These are phyloP conservation scores for Brassica hybrid DNA, from an alignment of 441 rosid species.

Conservation along the genomic window DNA sequence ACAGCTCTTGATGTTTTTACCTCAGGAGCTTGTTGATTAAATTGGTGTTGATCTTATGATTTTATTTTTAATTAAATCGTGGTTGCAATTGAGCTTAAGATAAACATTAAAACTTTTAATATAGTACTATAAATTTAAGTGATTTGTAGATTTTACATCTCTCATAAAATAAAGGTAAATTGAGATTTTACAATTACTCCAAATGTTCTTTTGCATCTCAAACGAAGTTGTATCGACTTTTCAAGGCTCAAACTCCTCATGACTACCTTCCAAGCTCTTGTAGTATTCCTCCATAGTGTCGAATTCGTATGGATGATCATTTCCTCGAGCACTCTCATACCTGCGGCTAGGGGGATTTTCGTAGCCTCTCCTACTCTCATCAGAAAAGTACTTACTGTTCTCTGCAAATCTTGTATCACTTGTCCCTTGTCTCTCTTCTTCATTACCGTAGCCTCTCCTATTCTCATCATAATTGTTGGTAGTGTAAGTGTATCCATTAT, in stretches of 20 bases:
- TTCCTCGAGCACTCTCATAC: constrained; percentile 32
- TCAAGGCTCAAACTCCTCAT: constrained; percentile 37
- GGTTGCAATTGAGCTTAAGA: background rate
- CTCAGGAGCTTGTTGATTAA: too few relatives aligned
- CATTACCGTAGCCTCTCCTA: constrained; percentile 34
- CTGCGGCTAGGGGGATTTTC: constrained; percentile 39
- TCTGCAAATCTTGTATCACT: constrained; percentile 71
- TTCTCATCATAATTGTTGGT: constrained; percentile 26
- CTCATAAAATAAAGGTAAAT: constrained; percentile 24
- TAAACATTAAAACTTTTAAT: constrained; percentile 23
- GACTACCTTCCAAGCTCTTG: constrained; percentile 50
- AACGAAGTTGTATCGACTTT: background rate
- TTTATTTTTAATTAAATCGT: background rate
- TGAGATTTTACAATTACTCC: constrained; percentile 25
- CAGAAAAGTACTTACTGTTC: constrained; percentile 65
- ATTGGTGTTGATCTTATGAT: background rate
- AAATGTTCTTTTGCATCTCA: constrained; percentile 2
- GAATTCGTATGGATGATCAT: constrained; percentile 46
- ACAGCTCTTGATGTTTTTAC: background rate
- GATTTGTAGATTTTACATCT: constrained; percentile 4
- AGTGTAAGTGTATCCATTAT: constrained; percentile 33
- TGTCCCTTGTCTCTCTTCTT: constrained; percentile 60
- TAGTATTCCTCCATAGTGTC: constrained; percentile 65
- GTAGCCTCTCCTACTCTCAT: too few relatives aligned
- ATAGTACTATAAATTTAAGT: constrained; percentile 31